Evolutionary conservation across 2,329 filamentous ascomycete genomes (phyloP).

Genomic region (Hymenoscyphus scutula): DNA sequence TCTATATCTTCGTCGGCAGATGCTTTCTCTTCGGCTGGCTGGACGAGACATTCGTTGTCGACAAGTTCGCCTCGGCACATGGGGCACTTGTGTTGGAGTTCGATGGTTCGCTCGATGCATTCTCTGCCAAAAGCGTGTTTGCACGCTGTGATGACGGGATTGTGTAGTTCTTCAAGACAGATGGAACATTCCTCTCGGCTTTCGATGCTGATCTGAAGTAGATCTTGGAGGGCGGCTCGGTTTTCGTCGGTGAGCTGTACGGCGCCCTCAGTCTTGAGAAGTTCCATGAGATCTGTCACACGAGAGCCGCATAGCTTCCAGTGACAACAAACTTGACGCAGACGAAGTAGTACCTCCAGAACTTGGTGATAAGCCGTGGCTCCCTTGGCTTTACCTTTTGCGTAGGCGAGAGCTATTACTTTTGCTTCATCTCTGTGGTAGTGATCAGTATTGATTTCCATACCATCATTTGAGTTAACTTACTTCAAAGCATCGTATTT

Average conservation of each 20-base stretch:
- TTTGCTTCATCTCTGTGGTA: conserved; percentile 64
- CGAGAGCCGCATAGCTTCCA: conserved; percentile 78
- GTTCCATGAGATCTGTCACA: conserved; percentile 67
- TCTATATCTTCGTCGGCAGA: conserved; percentile 54
- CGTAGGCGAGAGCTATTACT: conserved; percentile 63
- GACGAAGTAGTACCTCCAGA: conserved; percentile 75
- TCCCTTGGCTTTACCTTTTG: conserved; percentile 43
- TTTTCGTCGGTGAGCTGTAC: conserved; percentile 74
- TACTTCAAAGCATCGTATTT: conserved; percentile 74
- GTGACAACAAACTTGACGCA: conserved; percentile 85
- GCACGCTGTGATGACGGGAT: conserved; percentile 80
- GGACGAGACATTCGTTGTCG: conserved; percentile 60
- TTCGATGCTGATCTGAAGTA: conserved; percentile 74
- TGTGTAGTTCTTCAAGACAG: conserved; percentile 69
- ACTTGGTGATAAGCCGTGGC: conserved; percentile 67
- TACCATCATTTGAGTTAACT: conserved; percentile 31
- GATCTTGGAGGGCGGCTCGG: conserved; percentile 66
- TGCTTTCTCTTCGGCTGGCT: conserved; percentile 56
- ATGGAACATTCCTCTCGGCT: conserved; percentile 80
- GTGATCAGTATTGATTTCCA: conserved; percentile 26
- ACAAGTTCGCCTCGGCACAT: conserved; percentile 73
- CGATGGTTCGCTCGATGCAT: conserved; percentile 74
- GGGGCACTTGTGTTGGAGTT: conserved; percentile 76
- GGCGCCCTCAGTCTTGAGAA: conserved; percentile 64
- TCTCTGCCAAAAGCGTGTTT: conserved; percentile 74